phyloP scores from a whole-genome alignment of 1,284 basidiomycete genomes.

The Bjerkandera adusta region DNA sequence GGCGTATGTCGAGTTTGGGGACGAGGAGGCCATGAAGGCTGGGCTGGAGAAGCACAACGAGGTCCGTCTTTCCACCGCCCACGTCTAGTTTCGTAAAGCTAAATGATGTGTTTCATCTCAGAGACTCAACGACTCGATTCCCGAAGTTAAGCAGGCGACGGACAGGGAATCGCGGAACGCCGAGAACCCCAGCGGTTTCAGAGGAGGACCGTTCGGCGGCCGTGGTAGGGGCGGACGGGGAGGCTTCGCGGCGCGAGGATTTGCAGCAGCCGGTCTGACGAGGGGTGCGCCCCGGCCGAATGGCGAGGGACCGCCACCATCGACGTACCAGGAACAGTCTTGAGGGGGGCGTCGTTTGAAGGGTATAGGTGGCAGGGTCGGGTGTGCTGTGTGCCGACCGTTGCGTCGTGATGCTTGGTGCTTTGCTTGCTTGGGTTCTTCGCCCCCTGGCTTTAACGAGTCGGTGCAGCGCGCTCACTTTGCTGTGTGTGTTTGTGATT shows the following conservation, averaged over 20 bases:
- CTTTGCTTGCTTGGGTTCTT: background rate
- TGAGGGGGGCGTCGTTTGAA: conserved; percentile 1
- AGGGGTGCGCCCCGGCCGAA: conserved; percentile 33
- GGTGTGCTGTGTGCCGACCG: background rate
- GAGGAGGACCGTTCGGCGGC: conserved; percentile 36
- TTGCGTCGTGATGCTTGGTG: background rate
- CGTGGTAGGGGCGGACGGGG: conserved; percentile 50
- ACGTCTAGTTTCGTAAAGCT: background rate
- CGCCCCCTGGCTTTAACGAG: no score
- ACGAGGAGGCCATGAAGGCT: conserved; percentile 78
- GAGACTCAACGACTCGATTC: conserved; percentile 64
- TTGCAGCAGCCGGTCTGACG: conserved; percentile 69
- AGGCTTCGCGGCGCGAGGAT: conserved; percentile 61
- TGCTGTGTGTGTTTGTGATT: no score
- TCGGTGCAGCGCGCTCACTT: no score
- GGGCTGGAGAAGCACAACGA: conserved; percentile 71
- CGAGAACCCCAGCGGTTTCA: conserved; percentile 33
- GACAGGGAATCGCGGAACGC: conserved; percentile 56
- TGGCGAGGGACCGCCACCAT: conserved; percentile 26
- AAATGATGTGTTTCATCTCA: conserved; percentile 26
- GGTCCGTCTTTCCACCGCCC: conserved; percentile 42
- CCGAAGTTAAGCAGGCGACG: conserved; percentile 67
- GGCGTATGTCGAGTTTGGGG: conserved; percentile 85
- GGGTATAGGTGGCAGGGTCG: conserved; percentile 1
- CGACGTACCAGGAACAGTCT: background rate